Conservation (phyloP, 352 stramenopile species). For the Phytopythium vexans region DNA sequence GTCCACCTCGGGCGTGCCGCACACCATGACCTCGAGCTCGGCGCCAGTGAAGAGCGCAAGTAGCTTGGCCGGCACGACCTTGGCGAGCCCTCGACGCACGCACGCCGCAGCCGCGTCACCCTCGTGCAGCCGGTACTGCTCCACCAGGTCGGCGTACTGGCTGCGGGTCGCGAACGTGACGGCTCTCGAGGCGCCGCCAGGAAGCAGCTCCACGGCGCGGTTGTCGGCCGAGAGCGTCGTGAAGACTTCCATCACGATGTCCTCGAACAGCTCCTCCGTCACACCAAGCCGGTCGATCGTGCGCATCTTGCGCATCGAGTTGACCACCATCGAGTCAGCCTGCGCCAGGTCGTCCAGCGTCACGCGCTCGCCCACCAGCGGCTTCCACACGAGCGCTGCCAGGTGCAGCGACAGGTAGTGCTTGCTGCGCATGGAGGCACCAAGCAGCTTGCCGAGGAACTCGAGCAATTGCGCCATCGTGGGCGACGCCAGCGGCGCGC, state of each 20-base stretch:
- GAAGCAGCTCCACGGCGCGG: conserved; percentile 66
- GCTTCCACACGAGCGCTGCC: conserved; percentile 88
- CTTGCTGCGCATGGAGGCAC: conserved; percentile 81
- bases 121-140: conserved; percentile 77
- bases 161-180: conserved; percentile 80
- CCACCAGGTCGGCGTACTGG: conserved; percentile 81
- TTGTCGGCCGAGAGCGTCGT: conserved; percentile 87
- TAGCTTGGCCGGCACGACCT: conserved; percentile 70
- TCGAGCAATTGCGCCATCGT: conserved; percentile 81
- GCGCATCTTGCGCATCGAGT: conserved; percentile 83
- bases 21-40: conserved; percentile 85
- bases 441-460: conserved; percentile 93
- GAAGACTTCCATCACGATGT: conserved; percentile 91
- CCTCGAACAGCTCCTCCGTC: conserved; percentile 85
- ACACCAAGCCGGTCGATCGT: conserved; percentile 76
- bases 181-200: conserved; percentile 46
- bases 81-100: conserved; percentile 60
- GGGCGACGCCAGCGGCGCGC: conserved; percentile 23
- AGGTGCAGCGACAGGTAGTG: conserved; percentile 88
- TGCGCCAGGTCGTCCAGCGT: conserved; percentile 77
- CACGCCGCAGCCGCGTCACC: conserved; percentile 51
- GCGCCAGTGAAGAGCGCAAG: conserved; percentile 77
- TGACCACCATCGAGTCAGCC: conserved; percentile 86
- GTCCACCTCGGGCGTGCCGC: conserved; percentile 77
- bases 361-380: conserved; percentile 70